Evolutionary conservation across 1,284 basidiomycete species (phyloP), one percentile per base, ranked within the genome.

Genomic region (Phellinidium pouzarii): DNA sequence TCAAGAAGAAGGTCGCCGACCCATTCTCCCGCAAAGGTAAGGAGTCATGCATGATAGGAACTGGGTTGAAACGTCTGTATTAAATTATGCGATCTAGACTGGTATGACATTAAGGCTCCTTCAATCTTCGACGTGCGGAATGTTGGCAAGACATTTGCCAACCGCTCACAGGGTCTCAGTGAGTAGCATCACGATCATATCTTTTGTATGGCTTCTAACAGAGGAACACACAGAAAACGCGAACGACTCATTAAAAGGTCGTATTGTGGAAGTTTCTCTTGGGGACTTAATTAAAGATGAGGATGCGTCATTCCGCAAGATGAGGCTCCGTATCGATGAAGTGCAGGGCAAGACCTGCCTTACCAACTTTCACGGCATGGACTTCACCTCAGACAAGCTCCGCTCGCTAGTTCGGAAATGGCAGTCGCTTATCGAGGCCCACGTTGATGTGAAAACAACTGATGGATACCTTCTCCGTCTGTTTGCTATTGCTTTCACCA

Each of bases 361-460:
- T 55, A 98, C 96, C 72, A 97, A 95, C 77, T 99, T 99, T 89
- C 90, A 95, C 77, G 96, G 95, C 70, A 99, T 99, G 96, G 92
- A 96, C 79, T 98, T 99, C 79, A 99, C 96, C 60, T 96, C 94
- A 60, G 96, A 99, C 87, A 99, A 99, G 78, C 87, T 99, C 62
- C 94, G 96, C 60, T 99, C 96, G 55, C 93, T 99, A 66, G 96
- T 99, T 64, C 93, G 95, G 72, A 99, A 99, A 78, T 99, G 96
- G 96, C 96, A 99, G 77, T 86, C 94, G 37, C 88, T 99, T 67
- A 94, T 99, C 67, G 95, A 99, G 79, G 95, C 95, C 51, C 89
- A 94, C 72, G 91, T 97, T 70, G 96, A 99, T 70, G 92, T 99
- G 67, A 94, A 94, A 79, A 99, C 96, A 60, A 96, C 94, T 62